phyloP scores from a whole-genome alignment of 768 basidiomycete genomes.

The Dacryopinax spathularia region DNA sequence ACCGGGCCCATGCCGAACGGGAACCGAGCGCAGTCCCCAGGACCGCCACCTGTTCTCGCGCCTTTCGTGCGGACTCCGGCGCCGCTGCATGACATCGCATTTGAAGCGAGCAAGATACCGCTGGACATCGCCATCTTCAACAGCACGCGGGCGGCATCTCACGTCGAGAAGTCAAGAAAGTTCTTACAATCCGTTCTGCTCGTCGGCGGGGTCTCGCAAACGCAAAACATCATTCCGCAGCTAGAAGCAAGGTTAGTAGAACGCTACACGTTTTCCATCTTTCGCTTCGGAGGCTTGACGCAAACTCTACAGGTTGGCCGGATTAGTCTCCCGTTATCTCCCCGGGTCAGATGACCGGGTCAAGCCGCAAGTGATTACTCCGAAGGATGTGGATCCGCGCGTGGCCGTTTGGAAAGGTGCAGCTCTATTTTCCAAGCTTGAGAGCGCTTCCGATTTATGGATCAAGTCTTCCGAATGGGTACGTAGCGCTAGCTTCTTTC shows the following conservation, averaged over 20 bases:
- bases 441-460: constrained; percentile 81
- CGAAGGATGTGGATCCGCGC: constrained; percentile 81
- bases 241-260: constrained; percentile 4
- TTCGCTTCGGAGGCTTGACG: neutral
- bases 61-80: constrained; percentile 6
- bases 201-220: constrained; percentile 59
- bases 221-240: neutral
- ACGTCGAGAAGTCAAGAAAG: constrained; percentile 79
- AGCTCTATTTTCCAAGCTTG: constrained; percentile 81
- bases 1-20: neutral
- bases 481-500: constrained; percentile 20
- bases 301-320: constrained; percentile 33
- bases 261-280: neutral
- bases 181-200: constrained; percentile 78
- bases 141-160: constrained; percentile 71
- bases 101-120: constrained; percentile 79
- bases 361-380: constrained; percentile 80
- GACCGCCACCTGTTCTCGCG: neutral
- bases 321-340: constrained; percentile 46
- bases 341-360: constrained; percentile 6
- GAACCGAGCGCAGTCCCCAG: neutral
- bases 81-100: constrained; percentile 43
- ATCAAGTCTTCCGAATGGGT: constrained; percentile 80
- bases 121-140: constrained; percentile 89
- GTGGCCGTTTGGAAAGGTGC: constrained; percentile 93